Evolutionary conservation across 257 asterid species (phyloP).

Genomic region (Fraxinus americana): DNA sequence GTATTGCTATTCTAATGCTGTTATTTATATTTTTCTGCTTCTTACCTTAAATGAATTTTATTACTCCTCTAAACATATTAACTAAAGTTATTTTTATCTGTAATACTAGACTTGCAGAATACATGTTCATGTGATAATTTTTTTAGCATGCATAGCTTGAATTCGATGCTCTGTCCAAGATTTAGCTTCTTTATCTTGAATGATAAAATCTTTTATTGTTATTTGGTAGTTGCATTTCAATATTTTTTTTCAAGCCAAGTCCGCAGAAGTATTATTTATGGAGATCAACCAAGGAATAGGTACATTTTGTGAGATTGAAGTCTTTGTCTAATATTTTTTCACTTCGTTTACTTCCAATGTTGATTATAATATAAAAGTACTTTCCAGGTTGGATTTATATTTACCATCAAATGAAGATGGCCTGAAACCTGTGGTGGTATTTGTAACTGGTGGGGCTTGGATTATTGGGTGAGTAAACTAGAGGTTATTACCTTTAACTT

Average conservation of each 20-base stretch:
- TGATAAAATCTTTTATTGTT: slow-evolving; percentile 26
- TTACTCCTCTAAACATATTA: not conserved
- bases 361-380: slow-evolving; percentile 5
- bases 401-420: slow-evolving; percentile 59
- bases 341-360: slow-evolving; percentile 16
- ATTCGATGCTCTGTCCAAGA: not conserved
- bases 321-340: not conserved
- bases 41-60: not conserved
- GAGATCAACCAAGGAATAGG: slow-evolving; percentile 93
- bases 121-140: not conserved
- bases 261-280: slow-evolving; percentile 78
- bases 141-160: slow-evolving; percentile 2
- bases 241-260: slow-evolving; percentile 88
- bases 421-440: slow-evolving; percentile 82
- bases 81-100: not conserved
- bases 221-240: slow-evolving; percentile 70
- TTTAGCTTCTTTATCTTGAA: slow-evolving; percentile 7
- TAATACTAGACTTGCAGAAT: slow-evolving; percentile 4
- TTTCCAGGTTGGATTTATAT: slow-evolving; percentile 87
- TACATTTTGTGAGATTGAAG: slow-evolving; percentile 20
- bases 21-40: not conserved
- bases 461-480: slow-evolving; percentile 78
- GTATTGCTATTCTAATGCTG: not conserved
- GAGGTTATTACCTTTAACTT: slow-evolving; percentile 16
- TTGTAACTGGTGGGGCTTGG: slow-evolving; percentile 99